Base-by-base conservation (phyloP, 495 filamentous ascomycete species). In the Penicillium desertorum region DNA sequence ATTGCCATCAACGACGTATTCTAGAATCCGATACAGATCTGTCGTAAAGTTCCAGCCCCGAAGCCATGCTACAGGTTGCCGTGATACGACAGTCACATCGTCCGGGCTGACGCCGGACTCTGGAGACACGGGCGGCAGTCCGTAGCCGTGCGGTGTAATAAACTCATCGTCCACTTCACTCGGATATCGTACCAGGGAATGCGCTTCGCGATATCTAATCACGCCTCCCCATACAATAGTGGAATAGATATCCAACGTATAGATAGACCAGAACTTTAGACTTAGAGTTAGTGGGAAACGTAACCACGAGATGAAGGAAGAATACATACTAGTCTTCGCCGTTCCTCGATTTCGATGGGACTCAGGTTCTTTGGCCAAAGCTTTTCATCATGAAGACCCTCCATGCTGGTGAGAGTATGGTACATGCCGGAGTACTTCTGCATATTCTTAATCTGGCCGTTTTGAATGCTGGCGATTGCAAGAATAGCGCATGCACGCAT, bases 1-100 rank as follows among this genome's bases (percentile, higher is more conserved):
- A 23, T 64, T 70, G 19, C 65, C 66, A 62, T 73, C 73, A 2
- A 80, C 63, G 0, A 73, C 68, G 51, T 81, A 74, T 56, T 82
- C 77, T 10, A 82, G 56, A 11, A 81, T 69, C 8, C 79, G 73
- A 60, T 81, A 81, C 1, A 81, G 67, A 55, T 82, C 77, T 0
- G 76, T 80, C 19, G 70, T 74, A 52, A 80, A 82, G 51, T 82
- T 81, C 76, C 77, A 81, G 8, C 79, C 79, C 27, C 68, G 71
- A 17, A 82, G 61, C 79, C 79, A 82, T n/a, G 64, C 65, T 14
- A 63, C 55, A 2, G 63, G 62, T 17, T 69, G 64, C 3, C 61
- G 54, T 25, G 61, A 61, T 11, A 63, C 60, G 4, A 58, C 43
- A 0, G 52, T 42, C 11, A 49, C 55, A 19, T 61, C 50, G 6